Percentiles rank a stretch among this genome's conserved stretches.
These are phyloP conservation scores for Diaporthe capsici DNA, from an alignment of 2,329 filamentous ascomycete genomes.

Conservation along the genomic window DNA sequence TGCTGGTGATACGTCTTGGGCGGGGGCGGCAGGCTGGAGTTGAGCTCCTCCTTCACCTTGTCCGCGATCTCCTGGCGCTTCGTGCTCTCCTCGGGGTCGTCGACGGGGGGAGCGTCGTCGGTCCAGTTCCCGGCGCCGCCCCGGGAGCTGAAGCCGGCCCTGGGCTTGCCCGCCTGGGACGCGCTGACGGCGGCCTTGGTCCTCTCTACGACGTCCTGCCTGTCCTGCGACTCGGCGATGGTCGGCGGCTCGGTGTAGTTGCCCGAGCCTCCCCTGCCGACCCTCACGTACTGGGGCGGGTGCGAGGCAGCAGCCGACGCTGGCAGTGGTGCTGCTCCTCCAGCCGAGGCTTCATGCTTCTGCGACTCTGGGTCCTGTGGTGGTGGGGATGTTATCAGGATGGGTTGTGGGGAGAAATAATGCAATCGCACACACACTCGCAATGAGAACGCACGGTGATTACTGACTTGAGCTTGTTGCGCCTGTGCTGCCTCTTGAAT, in stretches of 20 bases:
- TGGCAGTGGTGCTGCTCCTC: not conserved
- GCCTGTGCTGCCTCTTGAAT: slow-evolving; percentile 59
- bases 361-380: slow-evolving; percentile 58
- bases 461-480: slow-evolving; percentile 39
- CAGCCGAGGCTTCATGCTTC: not conserved
- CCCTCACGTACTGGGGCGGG: slow-evolving; percentile 54
- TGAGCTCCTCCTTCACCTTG: slow-evolving; percentile 61
- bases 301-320: slow-evolving; percentile 25
- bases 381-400: not conserved
- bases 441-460: not conserved
- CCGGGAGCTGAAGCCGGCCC: slow-evolving; percentile 57
- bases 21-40: slow-evolving; percentile 62
- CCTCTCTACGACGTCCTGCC: slow-evolving; percentile 52
- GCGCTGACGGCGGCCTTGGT: slow-evolving; percentile 53
- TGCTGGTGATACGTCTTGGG: slow-evolving; percentile 57
- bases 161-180: slow-evolving; percentile 45
- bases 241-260: slow-evolving; percentile 65
- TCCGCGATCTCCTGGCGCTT: slow-evolving; percentile 58
- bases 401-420: not conserved
- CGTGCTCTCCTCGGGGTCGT: slow-evolving; percentile 49
- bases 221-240: slow-evolving; percentile 51
- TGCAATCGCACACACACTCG: not conserved
- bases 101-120: slow-evolving; percentile 44
- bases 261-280: slow-evolving; percentile 73
- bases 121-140: slow-evolving; percentile 72